phyloP scores from a whole-genome alignment of 495 filamentous ascomycete species.

The Aspergillus sclerotioniger region DNA sequence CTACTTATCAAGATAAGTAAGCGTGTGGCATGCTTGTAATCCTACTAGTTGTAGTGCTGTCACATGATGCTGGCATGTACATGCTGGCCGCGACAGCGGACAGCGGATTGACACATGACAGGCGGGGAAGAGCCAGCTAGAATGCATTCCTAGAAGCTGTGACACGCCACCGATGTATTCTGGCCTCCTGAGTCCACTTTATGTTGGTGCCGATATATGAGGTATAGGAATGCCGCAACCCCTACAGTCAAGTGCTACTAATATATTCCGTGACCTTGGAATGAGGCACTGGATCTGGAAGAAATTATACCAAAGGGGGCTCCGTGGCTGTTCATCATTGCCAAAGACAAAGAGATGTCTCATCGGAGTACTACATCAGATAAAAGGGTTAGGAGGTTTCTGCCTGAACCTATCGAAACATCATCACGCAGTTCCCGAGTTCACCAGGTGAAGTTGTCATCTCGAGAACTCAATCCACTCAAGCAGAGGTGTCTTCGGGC shows the following conservation, averaged over 20 bases:
- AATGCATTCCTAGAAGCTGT: background rate
- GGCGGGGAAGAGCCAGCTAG: background rate
- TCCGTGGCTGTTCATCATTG: background rate
- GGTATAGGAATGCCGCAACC: background rate
- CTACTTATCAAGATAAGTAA: no score
- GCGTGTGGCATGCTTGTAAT: background rate
- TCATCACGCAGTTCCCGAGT: constrained; percentile 52
- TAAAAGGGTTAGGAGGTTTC: constrained; percentile 33
- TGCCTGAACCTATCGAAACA: constrained; percentile 68
- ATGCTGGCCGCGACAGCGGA: background rate
- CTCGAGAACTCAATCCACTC: constrained; percentile 22
- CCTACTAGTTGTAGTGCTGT: background rate
- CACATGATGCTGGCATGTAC: background rate
- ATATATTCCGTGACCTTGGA: background rate
- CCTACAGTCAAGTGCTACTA: background rate
- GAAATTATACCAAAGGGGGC: background rate
- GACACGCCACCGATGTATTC: background rate
- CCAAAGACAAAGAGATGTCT: background rate
- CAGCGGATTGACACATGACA: background rate
- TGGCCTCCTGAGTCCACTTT: background rate
- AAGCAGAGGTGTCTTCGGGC: background rate
- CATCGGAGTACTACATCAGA: background rate
- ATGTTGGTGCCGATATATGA: background rate
- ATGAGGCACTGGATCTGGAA: background rate
- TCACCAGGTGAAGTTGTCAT: constrained; percentile 27